Evolutionary conservation across 1,284 basidiomycete genomes (phyloP), one percentile per base, ranked within the genome.

Genomic region (Cryptococcus maquisensis): DNA sequence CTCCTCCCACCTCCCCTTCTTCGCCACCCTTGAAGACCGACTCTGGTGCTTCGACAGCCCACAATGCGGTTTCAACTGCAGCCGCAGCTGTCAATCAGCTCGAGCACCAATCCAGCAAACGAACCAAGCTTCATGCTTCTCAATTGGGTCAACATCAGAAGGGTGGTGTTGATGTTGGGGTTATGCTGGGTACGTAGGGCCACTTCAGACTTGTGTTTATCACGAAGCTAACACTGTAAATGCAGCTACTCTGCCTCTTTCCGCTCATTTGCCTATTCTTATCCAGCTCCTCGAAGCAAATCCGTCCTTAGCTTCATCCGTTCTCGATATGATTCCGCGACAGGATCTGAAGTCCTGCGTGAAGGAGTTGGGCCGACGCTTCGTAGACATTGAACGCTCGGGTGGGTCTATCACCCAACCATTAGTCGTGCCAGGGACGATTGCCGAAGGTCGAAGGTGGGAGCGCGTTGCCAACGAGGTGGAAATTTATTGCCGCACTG

Each of bases 221-320:
- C 24, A 26, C 3, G 26, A 24, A 3, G 23, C 47, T 41, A 24
- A 47, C 35, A 12, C 40, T 8, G 28, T 32, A 32, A 6, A 39
- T 13, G 12, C 48, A 67, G 73, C 71, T 9, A 64, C 72, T 5
- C 49, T 75, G 7, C 73, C 73, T 2, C 47, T 70, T 0, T 64
- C 67, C 0, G 62, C 69, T 1, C 72, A 74, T 49, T 64, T 75
- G 5, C 60, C 63, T 13, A 73, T 75, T 49, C 63, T 75, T 2
- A 55, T 70, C 16, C 60, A 63, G 15, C 52, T 75, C 10, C 55
- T 75, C 43, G 56, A 60, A n/a, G 51, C 59, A 13, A 59, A 74
- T 43, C 72, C 73, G 0, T 52, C 64, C 0, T 52, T 75, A 4
- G 51, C 56, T 2, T 40, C 63, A 3, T 52, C 59, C 0, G 56